These are phyloP conservation scores for Glebionis coronaria DNA, from an alignment of 129 eudicot species.

Conservation along the genomic window DNA sequence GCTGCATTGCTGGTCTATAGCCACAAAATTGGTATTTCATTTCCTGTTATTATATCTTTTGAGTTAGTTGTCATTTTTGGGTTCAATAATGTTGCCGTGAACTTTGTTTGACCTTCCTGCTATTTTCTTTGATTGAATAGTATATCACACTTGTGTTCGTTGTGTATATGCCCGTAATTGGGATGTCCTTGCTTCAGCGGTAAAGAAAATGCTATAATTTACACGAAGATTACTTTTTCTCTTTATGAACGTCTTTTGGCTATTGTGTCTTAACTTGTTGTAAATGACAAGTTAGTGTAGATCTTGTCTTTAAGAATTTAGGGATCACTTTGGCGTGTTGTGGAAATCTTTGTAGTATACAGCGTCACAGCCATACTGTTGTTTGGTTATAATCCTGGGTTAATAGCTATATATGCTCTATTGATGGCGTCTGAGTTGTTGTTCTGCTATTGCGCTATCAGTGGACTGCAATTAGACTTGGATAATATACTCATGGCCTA, in stretches of 20 bases:
- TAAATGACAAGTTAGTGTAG: slow-evolving; percentile 1
- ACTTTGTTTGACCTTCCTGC: slow-evolving; percentile 1
- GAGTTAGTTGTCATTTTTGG: not conserved
- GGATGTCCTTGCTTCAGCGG: too few relatives aligned
- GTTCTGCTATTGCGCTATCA: too few relatives aligned
- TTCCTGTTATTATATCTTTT: not conserved
- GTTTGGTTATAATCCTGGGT: not conserved
- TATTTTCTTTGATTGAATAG: not conserved
- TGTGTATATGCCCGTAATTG: too few relatives aligned
- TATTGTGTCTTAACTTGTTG: not conserved
- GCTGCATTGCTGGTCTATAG: not conserved
- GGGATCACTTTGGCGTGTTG: not conserved
- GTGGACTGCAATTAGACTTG: too few relatives aligned
- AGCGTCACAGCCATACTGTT: not conserved
- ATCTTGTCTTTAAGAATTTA: not conserved
- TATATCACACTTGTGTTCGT: too few relatives aligned
- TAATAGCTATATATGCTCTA: slow-evolving; percentile 2
- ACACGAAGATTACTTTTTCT: not conserved
- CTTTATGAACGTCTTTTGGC: slow-evolving; percentile 8
- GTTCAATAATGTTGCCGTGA: slow-evolving; percentile 1
- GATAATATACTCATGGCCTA: too few relatives aligned
- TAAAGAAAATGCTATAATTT: too few relatives aligned
- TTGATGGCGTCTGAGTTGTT: too few relatives aligned
- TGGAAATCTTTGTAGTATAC: not conserved
- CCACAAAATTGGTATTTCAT: not conserved